These are phyloP conservation scores for Volutella citrinella DNA, from an alignment of 2,329 filamentous ascomycete species.

Conservation along the genomic window DNA sequence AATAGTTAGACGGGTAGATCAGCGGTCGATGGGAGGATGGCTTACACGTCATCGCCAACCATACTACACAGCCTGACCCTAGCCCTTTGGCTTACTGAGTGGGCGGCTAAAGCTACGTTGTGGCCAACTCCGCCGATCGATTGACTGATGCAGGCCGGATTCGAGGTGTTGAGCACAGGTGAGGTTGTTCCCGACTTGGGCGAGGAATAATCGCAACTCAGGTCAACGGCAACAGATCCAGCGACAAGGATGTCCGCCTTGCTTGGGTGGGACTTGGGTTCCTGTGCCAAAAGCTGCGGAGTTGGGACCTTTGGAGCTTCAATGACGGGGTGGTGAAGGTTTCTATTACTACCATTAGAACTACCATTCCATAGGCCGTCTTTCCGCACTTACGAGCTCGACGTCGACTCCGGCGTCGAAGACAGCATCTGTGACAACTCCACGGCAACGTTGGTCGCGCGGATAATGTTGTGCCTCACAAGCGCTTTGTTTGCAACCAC, in stretches of 20 bases:
- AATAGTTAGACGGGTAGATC: no score
- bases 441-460: slow-evolving; percentile 53
- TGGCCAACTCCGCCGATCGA: slow-evolving; percentile 88
- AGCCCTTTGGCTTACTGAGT: slow-evolving; percentile 57
- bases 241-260: slow-evolving; percentile 74
- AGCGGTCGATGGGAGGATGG: slow-evolving; percentile 4
- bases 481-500: slow-evolving; percentile 70
- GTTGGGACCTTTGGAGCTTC: no score
- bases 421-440: slow-evolving; percentile 47
- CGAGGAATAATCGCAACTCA: slow-evolving; percentile 71
- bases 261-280: slow-evolving; percentile 12
- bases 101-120: slow-evolving; percentile 84
- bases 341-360: slow-evolving; percentile 36
- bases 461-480: slow-evolving; percentile 50
- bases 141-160: slow-evolving; percentile 76
- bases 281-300: no score
- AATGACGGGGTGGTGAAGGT: no score
- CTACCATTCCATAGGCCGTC: slow-evolving; percentile 19
- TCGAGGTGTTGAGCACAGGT: slow-evolving; percentile 73
- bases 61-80: slow-evolving; percentile 75
- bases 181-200: slow-evolving; percentile 26
- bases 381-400: slow-evolving; percentile 36
- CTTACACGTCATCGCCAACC: slow-evolving; percentile 73
- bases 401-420: slow-evolving; percentile 23
- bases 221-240: slow-evolving; percentile 84